Evolutionary conservation across 345 rosid genomes (phyloP).

Genomic region (Camelina laxa): DNA sequence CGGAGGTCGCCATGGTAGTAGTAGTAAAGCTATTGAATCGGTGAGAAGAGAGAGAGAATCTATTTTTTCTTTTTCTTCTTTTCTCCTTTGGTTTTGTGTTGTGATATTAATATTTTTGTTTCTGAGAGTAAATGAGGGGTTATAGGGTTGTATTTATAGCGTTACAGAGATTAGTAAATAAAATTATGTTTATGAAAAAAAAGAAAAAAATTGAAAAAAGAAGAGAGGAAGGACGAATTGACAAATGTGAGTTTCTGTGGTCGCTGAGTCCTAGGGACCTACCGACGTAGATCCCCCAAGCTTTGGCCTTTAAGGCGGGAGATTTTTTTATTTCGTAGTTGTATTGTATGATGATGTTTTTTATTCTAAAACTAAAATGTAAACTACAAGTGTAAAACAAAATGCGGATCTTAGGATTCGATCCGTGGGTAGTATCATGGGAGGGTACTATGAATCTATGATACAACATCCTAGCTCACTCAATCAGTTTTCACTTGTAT

Average conservation of each 20-base stretch:
- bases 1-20: constrained; percentile 71
- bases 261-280: constrained; percentile 3
- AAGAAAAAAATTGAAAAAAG: neutral
- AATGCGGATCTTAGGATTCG: neutral
- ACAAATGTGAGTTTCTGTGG: constrained; percentile 37
- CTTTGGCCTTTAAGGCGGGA: constrained; percentile 41
- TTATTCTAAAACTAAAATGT: neutral
- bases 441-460: neutral
- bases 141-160: constrained; percentile 40
- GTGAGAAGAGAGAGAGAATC: constrained; percentile 23
- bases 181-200: neutral
- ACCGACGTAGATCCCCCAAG: constrained; percentile 14
- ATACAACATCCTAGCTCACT: neutral
- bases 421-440: neutral
- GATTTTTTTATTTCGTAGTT: constrained; percentile 1
- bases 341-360: neutral
- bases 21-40: constrained; percentile 13
- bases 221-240: constrained; percentile 27
- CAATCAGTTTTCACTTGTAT: neutral
- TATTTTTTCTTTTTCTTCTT: neutral
- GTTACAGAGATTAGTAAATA: constrained; percentile 13
- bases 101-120: neutral
- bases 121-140: neutral
- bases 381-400: no score
- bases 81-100: neutral